Evolutionary conservation across 1,284 basidiomycete species (phyloP), one percentile per base, ranked within the genome.

Genomic region (Cryptococcus sp.): DNA sequence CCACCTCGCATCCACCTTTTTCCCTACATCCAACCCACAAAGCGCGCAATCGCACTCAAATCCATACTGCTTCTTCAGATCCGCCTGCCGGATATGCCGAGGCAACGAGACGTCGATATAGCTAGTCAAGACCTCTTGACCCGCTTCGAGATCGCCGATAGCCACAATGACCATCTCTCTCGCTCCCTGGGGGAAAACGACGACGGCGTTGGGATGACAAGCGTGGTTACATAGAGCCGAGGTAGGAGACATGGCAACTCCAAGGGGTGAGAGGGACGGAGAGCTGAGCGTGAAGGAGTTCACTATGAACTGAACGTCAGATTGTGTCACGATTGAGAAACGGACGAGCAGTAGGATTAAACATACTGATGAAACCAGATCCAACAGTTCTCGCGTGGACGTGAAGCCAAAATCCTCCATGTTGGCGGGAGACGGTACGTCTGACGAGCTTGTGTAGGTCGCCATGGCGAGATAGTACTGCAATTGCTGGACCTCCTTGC

Each of bases 181-280:
- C 11, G 56, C 59, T 1, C 71, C 73, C 4, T 59, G 58, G 33
- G 93, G 91, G 66, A 93, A 97, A 1, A 97, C 88, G 24, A 93
- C 80, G 23, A 85, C 87, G 0, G 86, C 88, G 58, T 95, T 94
- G 0, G 93, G 92, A 21, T 81, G 78, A 63, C 93, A 97, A 0
- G 89, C 87, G 65, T 97, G 93, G 62, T 97, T 97, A 57, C 87
- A 79, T 26, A 97, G 77, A 0, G 92, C 90, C 10, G 84, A 75
- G 0, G 81, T 59, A 0, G 91, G 89, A 0, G 87, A 86, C 23
- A 93, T 78, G 25, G 83, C 81, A 2, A 85, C 82, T 14, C 93
- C 93, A 37, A 97, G 77, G 0, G 88, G 84, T 1, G 80, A 78
- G 9, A 94, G 74, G 3, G 84, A 77, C 0, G 86, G 82, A 0